Percentiles rank a stretch among this genome's conserved stretches.
phyloP scores from a whole-genome alignment of 306 rosid genomes.

The Malus fusca region DNA sequence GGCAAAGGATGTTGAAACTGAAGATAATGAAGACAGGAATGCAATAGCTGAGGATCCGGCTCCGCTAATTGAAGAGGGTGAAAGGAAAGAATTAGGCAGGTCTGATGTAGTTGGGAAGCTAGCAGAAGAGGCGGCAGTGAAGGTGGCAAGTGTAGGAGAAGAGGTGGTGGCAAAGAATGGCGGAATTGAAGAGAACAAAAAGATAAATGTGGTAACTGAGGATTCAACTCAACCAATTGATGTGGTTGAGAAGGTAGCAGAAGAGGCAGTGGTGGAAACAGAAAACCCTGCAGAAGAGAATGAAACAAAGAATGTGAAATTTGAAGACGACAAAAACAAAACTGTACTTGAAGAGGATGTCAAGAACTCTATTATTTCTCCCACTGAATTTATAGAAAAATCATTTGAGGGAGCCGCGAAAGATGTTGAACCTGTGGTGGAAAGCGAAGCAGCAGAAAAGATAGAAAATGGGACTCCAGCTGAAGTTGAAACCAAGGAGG shows the following conservation, averaged over 20 bases:
- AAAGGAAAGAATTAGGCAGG: neutral
- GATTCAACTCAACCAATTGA: conserved; percentile 7
- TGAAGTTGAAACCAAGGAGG: conserved; percentile 25
- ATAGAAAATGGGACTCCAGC: conserved; percentile 17
- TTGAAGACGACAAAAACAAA: neutral
- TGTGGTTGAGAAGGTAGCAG: conserved; percentile 8
- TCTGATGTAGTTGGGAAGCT: neutral
- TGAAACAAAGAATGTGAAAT: conserved; percentile 2
- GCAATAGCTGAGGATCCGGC: neutral
- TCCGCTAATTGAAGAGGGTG: neutral
- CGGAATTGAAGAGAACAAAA: neutral
- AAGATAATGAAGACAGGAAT: neutral
- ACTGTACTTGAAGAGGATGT: conserved; percentile 4
- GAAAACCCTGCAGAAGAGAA: neutral
- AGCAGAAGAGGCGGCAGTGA: neutral
- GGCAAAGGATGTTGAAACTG: neutral
- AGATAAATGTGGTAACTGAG: neutral
- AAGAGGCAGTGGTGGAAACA: neutral
- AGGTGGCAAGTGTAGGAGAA: neutral
- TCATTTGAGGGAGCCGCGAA: conserved; percentile 1
- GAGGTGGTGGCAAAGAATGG: neutral
- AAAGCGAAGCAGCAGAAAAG: conserved; percentile 7
- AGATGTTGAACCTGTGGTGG: conserved; percentile 14
- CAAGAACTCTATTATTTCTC: neutral
- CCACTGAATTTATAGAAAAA: conserved; percentile 6